Evolutionary conservation across 306 rosid genomes (phyloP), one percentile per base, ranked within the genome.

Genomic region (Begonia fuchsioides): DNA sequence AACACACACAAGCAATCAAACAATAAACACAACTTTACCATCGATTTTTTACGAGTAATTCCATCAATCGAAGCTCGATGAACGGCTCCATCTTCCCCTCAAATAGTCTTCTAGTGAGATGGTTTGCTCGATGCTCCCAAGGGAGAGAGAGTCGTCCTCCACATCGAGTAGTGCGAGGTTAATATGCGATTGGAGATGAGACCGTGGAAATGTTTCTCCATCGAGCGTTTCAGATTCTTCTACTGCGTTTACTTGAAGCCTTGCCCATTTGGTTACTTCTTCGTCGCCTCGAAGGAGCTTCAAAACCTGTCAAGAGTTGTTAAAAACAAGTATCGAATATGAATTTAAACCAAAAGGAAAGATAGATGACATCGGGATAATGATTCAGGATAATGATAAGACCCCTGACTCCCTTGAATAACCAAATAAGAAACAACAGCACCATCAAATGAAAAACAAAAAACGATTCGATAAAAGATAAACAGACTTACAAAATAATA

Each of bases 121-220:
- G 44, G 69, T 67, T 15, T 82, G 98, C 67, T 77, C 87, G 35
- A 82, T 56, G 72, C 96, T 85, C 68, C 84, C 75, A 64, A 77
- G 58, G 67, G 98, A 85, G 76, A 75, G 79, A 12, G 87, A 77
- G 70, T 92, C 94, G 59, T 85, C 94, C 63, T 79, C 98, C 73
- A 92, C 87, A 50, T 77, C 96, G 45, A 77, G 94, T 56, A 92
- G 75, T 49, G 98, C 98, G 38, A 92, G 76, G 62, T 82, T 85
- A 56, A 92, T 76, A 68, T 85, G 94, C 32, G 94, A 85, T 69
- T 69, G 94, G 47, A 85, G 63, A 57, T 85, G 72, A 43, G 86
- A 79, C 12, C 68, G 85, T 17, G 79, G 72, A 51, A 76, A 85
- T 14, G 66, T 59, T 58, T 85, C 85, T 2, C 74, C 96, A 0